phyloP scores from a whole-genome alignment of 2,329 filamentous ascomycete species.

The Geoglossum cookeanum region DNA sequence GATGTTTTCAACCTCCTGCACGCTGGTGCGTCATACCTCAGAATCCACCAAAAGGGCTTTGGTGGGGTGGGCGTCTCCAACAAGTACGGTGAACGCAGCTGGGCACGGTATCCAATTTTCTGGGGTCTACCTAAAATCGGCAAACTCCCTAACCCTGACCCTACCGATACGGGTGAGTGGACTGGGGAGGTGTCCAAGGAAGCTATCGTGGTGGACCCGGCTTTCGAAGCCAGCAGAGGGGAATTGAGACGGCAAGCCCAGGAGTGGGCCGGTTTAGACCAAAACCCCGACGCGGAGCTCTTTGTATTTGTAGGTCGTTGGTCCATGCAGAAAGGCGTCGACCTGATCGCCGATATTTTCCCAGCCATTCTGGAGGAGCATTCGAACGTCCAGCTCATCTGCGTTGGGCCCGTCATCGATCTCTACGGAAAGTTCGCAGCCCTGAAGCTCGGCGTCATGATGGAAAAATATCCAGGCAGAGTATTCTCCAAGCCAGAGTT shows the following conservation, averaged over 20 bases:
- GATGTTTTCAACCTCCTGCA: conserved; percentile 51
- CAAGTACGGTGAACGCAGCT: conserved; percentile 48
- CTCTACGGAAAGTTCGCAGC: conserved; percentile 49
- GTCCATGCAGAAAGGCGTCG: conserved; percentile 50
- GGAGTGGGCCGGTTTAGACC: conserved; percentile 45
- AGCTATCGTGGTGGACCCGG: conserved; percentile 30
- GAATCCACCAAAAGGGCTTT: conserved; percentile 47
- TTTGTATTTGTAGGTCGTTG: conserved; percentile 51
- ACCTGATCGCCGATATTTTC: conserved; percentile 49
- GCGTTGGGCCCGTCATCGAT: conserved; percentile 46
- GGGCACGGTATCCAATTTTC: conserved; percentile 48
- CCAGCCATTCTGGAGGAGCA: conserved; percentile 41
- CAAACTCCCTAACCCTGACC: conserved; percentile 45
- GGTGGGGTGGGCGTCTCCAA: conserved; percentile 49
- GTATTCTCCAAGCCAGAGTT: conserved; percentile 52
- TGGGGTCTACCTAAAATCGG: conserved; percentile 46
- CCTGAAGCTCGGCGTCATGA: conserved; percentile 42
- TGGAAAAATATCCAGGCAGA: conserved; percentile 44
- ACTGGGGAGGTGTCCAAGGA: conserved; percentile 23
- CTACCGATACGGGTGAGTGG: conserved; percentile 43
- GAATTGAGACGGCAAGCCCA: conserved; percentile 41
- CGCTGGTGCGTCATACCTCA: conserved; percentile 42
- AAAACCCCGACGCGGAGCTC: conserved; percentile 41
- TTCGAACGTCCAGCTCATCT: conserved; percentile 40
- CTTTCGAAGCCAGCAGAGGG: conserved; percentile 33